These are phyloP conservation scores for Atkinsonella hypoxylon DNA, from an alignment of 2,329 filamentous ascomycete species.

Conservation along the genomic window DNA sequence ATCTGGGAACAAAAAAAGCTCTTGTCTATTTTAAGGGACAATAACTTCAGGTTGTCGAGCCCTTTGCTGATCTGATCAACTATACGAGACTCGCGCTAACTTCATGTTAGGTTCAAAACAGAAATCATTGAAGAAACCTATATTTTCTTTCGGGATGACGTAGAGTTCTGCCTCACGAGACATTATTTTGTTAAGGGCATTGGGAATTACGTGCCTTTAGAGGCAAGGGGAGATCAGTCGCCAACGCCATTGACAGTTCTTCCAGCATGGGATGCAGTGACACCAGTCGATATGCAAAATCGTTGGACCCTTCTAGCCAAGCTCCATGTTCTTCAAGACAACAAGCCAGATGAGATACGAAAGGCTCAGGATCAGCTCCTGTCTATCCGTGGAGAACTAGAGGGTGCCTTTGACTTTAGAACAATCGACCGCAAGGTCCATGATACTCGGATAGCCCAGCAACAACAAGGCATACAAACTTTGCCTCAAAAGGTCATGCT, in stretches of 20 bases:
- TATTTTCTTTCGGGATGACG: conserved; percentile 39
- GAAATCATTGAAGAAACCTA: conserved; percentile 42
- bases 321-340: conserved; percentile 41
- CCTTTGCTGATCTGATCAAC: conserved; percentile 8
- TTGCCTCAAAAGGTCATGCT: conserved; percentile 26
- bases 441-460: conserved; percentile 35
- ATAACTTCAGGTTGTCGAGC: conserved; percentile 33
- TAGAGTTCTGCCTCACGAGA: conserved; percentile 41
- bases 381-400: conserved; percentile 32
- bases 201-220: conserved; percentile 21
- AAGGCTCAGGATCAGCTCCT: conserved; percentile 41
- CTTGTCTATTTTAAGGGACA: conserved; percentile 36
- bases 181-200: conserved; percentile 30
- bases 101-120: conserved; percentile 33
- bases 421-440: conserved; percentile 39
- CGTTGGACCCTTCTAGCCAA: conserved; percentile 46
- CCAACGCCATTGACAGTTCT: conserved; percentile 18
- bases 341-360: conserved; percentile 43
- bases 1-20: conserved; percentile 40
- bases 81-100: background rate
- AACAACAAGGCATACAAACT: conserved; percentile 25
- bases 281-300: conserved; percentile 34
- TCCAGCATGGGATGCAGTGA: conserved; percentile 34
- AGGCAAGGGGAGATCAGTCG: conserved; percentile 9
- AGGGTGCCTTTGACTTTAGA: conserved; percentile 40